Conservation (phyloP, 805 yeast species). For the Teunomyces atbi region DNA sequence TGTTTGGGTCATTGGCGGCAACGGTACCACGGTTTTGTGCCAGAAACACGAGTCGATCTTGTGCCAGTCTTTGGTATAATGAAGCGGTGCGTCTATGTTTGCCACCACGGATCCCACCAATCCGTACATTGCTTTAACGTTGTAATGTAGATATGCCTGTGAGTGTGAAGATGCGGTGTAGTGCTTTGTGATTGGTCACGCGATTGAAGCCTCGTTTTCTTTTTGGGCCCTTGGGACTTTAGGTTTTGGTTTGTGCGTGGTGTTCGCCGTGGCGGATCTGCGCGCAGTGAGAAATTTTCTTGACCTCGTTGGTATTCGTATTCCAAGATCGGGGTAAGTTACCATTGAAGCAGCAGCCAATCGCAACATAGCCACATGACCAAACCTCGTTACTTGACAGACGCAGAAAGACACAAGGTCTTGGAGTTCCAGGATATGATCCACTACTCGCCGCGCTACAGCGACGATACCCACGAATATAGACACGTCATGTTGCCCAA, state of each 20-base stretch:
- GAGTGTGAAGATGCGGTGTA: too few species aligned
- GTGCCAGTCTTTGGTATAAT: not conserved
- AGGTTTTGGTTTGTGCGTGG: too few species aligned
- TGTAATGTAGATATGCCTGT: too few species aligned
- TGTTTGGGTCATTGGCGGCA: too few species aligned
- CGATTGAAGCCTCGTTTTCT: not conserved
- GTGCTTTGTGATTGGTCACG: not conserved
- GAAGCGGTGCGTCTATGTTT: not conserved
- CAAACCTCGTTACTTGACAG: constrained; percentile 72
- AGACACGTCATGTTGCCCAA: constrained; percentile 97
- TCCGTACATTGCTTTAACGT: not conserved
- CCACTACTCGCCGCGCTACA: constrained; percentile 90
- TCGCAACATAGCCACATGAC: constrained; percentile 18
- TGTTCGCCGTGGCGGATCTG: too few species aligned
- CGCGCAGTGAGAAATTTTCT: not conserved
- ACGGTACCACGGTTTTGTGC: not conserved
- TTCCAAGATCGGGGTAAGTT: not conserved
- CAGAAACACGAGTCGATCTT: not conserved
- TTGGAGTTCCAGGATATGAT: constrained; percentile 91
- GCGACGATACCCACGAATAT: constrained; percentile 90
- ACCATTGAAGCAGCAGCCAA: not conserved
- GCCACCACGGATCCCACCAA: not conserved
- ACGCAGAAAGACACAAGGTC: constrained; percentile 79
- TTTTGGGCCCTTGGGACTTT: too few species aligned
- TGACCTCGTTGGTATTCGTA: not conserved